Conservation (phyloP, 257 asterid species). For the Solanum pennellii region DNA sequence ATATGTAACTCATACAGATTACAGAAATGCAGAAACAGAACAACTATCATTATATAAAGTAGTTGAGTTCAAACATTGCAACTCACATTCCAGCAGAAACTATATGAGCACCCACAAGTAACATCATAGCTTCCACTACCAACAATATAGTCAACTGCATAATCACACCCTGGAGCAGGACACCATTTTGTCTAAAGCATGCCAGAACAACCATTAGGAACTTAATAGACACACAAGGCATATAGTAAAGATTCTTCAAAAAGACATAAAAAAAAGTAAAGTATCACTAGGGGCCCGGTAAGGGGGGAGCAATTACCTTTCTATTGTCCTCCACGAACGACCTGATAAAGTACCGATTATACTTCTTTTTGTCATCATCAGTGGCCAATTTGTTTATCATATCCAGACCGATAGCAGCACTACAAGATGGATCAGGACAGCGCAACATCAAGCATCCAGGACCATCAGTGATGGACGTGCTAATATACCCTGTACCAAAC, state of each 20-base stretch:
- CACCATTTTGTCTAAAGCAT: slow-evolving; percentile 76
- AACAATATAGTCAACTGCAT: slow-evolving; percentile 68
- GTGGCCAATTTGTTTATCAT: slow-evolving; percentile 64
- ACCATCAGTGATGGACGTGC: slow-evolving; percentile 75
- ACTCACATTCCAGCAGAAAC: slow-evolving; percentile 96
- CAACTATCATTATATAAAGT: background rate
- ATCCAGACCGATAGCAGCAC: slow-evolving; percentile 77
- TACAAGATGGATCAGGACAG: slow-evolving; percentile 94
- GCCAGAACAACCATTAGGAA: background rate
- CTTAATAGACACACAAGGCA: background rate
- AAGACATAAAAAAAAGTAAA: background rate
- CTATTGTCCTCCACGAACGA: slow-evolving; percentile 81
- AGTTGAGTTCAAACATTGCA: background rate
- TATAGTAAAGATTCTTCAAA: background rate
- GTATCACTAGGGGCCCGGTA: background rate
- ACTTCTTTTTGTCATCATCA: slow-evolving; percentile 49
- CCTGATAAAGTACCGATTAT: slow-evolving; percentile 63
- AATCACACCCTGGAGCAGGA: slow-evolving; percentile 96
- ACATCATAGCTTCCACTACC: slow-evolving; percentile 90
- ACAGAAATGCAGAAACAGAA: slow-evolving; percentile 2
- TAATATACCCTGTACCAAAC: slow-evolving; percentile 55
- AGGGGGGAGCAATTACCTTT: slow-evolving; percentile 40
- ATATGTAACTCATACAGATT: background rate
- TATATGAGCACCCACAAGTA: slow-evolving; percentile 62
- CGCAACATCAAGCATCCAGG: slow-evolving; percentile 92